Evolutionary conservation across 2,329 filamentous ascomycete genomes (phyloP).

Genomic region (Trichophyton equinum): DNA sequence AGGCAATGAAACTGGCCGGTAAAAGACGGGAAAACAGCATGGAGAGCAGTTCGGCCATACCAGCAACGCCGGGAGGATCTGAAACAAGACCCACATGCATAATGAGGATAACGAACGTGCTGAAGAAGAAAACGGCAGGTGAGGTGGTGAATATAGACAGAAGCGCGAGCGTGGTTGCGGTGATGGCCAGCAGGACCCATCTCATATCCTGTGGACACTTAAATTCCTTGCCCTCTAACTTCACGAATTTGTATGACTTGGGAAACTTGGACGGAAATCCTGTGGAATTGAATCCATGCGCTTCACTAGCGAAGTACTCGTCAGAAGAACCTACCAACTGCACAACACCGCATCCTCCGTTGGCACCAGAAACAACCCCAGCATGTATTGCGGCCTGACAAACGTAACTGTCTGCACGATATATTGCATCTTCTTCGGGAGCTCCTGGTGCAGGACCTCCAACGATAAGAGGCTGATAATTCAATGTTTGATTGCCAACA

Average conservation of each 20-base stretch:
- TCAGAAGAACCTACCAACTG: slow-evolving; percentile 56
- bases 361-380: slow-evolving; percentile 57
- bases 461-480: slow-evolving; percentile 41
- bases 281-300: slow-evolving; percentile 64
- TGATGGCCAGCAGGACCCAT: slow-evolving; percentile 74
- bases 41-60: slow-evolving; percentile 61
- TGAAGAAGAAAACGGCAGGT: slow-evolving; percentile 71
- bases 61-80: slow-evolving; percentile 60
- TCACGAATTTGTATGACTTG: slow-evolving; percentile 65
- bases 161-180: slow-evolving; percentile 62
- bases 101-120: slow-evolving; percentile 68
- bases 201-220: slow-evolving; percentile 64
- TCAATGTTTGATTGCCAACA: slow-evolving; percentile 40
- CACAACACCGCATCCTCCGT: slow-evolving; percentile 73
- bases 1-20: slow-evolving; percentile 75
- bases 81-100: slow-evolving; percentile 82
- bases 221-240: slow-evolving; percentile 38
- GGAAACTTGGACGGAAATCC: slow-evolving; percentile 83
- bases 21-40: slow-evolving; percentile 69
- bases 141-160: slow-evolving; percentile 73
- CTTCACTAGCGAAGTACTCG: slow-evolving; percentile 50
- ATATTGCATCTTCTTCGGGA: slow-evolving; percentile 42
- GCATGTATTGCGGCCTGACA: slow-evolving; percentile 76
- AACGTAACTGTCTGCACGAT: slow-evolving; percentile 81
- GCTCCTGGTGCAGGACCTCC: slow-evolving; percentile 35